Evolutionary conservation across 2,329 filamentous ascomycete genomes (phyloP).

Genomic region (Trichoderma sp.): DNA sequence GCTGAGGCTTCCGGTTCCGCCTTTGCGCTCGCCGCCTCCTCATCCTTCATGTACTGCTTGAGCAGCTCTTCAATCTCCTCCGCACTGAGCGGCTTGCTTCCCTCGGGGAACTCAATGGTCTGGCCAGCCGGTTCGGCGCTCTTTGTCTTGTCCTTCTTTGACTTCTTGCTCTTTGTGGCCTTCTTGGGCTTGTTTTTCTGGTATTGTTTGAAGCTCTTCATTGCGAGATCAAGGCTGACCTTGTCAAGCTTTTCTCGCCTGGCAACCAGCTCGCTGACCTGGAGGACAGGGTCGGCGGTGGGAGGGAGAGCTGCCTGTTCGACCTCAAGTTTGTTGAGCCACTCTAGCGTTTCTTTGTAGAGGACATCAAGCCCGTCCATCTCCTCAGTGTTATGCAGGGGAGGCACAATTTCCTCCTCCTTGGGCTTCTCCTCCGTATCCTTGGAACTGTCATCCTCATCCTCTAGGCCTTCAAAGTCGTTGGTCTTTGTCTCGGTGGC

Average conservation of each 20-base stretch:
- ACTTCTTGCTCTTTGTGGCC: conserved; percentile 47
- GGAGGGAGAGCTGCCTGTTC: conserved; percentile 71
- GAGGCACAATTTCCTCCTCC: conserved; percentile 59
- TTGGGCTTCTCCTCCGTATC: conserved; percentile 51
- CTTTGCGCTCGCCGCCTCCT: conserved; percentile 36
- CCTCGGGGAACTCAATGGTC: conserved; percentile 47
- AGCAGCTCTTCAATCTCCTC: conserved; percentile 58
- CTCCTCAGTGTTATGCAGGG: conserved; percentile 74
- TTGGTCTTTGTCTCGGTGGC: conserved; percentile 54
- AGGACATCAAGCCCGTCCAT: conserved; percentile 66
- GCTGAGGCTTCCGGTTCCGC: conserved; percentile 37
- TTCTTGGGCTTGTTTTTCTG: conserved; percentile 53
- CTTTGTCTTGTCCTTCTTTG: conserved; percentile 46
- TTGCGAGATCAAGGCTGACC: conserved; percentile 69
- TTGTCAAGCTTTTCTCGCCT: conserved; percentile 74
- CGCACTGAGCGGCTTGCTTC: conserved; percentile 44
- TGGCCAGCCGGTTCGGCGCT: conserved; percentile 42
- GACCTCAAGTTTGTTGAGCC: conserved; percentile 73
- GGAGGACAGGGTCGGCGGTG: conserved; percentile 75
- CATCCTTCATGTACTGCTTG: conserved; percentile 41
- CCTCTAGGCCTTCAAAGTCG: conserved; percentile 77
- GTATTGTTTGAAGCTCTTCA: conserved; percentile 64
- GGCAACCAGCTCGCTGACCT: conserved; percentile 70
- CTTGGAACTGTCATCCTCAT: conserved; percentile 58
- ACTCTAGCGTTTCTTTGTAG: conserved; percentile 66